These are phyloP conservation scores for Hirschioporus abietinus DNA, from an alignment of 768 basidiomycete species.

Conservation along the genomic window DNA sequence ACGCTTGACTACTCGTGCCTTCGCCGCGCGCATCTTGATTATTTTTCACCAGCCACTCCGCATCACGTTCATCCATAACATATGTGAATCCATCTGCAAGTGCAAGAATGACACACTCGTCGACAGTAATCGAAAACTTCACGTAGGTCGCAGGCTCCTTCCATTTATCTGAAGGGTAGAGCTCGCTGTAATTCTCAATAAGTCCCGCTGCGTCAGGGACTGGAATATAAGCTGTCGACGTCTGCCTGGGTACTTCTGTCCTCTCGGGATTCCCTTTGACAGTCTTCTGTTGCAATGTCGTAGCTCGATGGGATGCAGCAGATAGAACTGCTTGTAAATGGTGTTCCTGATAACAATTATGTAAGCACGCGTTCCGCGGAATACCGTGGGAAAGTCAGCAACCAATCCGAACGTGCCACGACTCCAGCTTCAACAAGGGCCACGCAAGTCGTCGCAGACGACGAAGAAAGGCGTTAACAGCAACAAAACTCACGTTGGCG, in stretches of 20 bases:
- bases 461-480: conserved; percentile 25
- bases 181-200: conserved; percentile 68
- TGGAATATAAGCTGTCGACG: conserved; percentile 72
- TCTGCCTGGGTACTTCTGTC: conserved; percentile 30
- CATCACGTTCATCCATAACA: conserved; percentile 94
- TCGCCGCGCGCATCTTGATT: conserved; percentile 84
- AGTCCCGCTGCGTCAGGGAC: conserved; percentile 86
- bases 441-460: conserved; percentile 23
- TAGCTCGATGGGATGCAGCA: conserved; percentile 46
- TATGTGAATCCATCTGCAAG: conserved; percentile 79
- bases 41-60: conserved; percentile 90
- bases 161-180: conserved; percentile 70
- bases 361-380: conserved; percentile 53
- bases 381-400: conserved; percentile 33
- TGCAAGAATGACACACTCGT: conserved; percentile 59
- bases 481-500: conserved; percentile 70
- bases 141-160: conserved; percentile 74
- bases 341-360: conserved; percentile 39
- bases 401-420: conserved; percentile 47
- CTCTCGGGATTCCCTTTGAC: conserved; percentile 27
- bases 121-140: conserved; percentile 79
- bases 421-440: conserved; percentile 36
- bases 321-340: conserved; percentile 54
- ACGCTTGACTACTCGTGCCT: conserved; percentile 75
- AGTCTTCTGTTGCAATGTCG: conserved; percentile 27